These are phyloP conservation scores for Aspergillus fumigatus DNA, from an alignment of 2,329 filamentous ascomycete species.

Conservation along the genomic window DNA sequence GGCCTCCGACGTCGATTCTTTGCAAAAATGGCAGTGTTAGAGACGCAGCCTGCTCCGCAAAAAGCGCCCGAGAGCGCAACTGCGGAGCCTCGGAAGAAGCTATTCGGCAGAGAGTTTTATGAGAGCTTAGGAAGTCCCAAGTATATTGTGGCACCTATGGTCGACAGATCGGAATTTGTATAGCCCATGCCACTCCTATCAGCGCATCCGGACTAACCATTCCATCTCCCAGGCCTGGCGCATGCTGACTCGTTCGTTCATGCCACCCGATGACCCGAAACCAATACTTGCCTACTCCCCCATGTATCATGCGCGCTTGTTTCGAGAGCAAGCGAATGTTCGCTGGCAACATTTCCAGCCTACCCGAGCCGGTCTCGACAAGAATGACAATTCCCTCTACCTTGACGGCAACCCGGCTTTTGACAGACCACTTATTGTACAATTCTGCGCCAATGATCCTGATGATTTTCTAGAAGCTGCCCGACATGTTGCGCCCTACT, in stretches of 20 bases:
- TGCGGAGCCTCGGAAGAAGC: constrained; percentile 47
- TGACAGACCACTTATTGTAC: constrained; percentile 88
- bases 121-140: constrained; percentile 91
- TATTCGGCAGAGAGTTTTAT: constrained; percentile 86
- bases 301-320: constrained; percentile 93
- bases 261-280: constrained; percentile 60
- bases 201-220: constrained; percentile 7
- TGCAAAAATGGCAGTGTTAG: constrained; percentile 25
- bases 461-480: constrained; percentile 59
- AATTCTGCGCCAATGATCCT: constrained; percentile 69
- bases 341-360: constrained; percentile 78
- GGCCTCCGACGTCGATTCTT: constrained; percentile 5
- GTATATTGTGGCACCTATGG: constrained; percentile 91
- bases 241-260: constrained; percentile 89
- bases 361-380: constrained; percentile 35
- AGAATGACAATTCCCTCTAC: constrained; percentile 42
- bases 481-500: constrained; percentile 72
- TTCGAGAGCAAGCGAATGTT: constrained; percentile 70
- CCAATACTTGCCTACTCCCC: constrained; percentile 83
- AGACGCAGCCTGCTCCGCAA: constrained; percentile 15
- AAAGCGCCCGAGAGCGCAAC: constrained; percentile 14
- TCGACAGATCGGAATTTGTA: constrained; percentile 97
- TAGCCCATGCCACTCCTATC: constrained; percentile 22
- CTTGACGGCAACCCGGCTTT: constrained; percentile 82
- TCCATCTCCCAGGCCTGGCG: constrained; percentile 72